These are phyloP conservation scores for Cercospora brassicicola DNA, from an alignment of 2,329 filamentous ascomycete genomes.

Conservation along the genomic window DNA sequence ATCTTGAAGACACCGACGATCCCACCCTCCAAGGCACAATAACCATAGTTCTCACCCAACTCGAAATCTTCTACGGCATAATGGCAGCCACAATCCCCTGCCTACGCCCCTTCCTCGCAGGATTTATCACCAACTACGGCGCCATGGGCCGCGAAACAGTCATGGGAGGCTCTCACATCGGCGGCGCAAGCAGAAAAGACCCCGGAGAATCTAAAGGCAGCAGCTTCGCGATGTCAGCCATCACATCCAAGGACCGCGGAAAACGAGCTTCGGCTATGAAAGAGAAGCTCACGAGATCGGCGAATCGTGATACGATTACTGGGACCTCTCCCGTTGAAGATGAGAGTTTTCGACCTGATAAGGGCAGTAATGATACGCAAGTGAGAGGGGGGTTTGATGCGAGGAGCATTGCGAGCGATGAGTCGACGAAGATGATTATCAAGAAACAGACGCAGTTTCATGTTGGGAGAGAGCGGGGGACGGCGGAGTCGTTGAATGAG, in stretches of 20 bases:
- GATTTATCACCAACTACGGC: constrained; percentile 24
- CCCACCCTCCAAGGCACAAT: constrained; percentile 43
- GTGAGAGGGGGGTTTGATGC: constrained; percentile 13
- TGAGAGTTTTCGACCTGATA: constrained; percentile 7
- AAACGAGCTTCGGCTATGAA: background rate
- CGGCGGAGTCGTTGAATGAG: background rate
- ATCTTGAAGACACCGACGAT: constrained; percentile 38
- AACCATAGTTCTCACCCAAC: constrained; percentile 42
- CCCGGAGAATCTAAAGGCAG: constrained; percentile 8
- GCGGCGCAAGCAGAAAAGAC: background rate
- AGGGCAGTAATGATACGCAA: constrained; percentile 1
- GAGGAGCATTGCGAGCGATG: constrained; percentile 20
- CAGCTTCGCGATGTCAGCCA: constrained; percentile 10
- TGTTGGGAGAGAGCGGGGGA: constrained; percentile 2
- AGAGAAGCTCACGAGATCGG: constrained; percentile 7
- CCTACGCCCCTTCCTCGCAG: constrained; percentile 44
- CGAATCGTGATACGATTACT: background rate
- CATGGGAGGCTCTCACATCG: constrained; percentile 19
- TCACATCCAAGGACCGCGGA: background rate
- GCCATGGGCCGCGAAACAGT: constrained; percentile 24
- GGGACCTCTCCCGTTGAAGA: background rate
- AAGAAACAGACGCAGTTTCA: constrained; percentile 25
- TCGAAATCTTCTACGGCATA: constrained; percentile 46
- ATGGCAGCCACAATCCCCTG: constrained; percentile 47
- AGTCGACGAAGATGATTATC: constrained; percentile 26